Evolutionary conservation across 306 rosid genomes (phyloP), one percentile per base, ranked within the genome.

Genomic region (Cyamopsis tetragonoloba): DNA sequence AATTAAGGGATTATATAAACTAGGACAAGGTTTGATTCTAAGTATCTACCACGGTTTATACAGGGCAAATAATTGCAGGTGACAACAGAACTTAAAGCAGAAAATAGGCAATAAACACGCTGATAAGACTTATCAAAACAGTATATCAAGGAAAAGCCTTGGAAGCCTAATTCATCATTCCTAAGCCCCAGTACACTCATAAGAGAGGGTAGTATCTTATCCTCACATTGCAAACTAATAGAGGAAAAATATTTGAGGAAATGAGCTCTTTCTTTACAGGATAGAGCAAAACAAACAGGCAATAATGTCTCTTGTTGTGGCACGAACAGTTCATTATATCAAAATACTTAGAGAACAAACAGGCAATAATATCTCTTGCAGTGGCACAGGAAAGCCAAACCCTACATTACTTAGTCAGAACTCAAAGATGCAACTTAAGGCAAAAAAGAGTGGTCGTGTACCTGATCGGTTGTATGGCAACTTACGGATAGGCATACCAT

Each of bases 381-480:
- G 61, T 22, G 13, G 54, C 72, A 54, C 74, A 66, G 49, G 59
- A 57, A 14, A 68, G 22, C 35, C 50, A 47, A 66, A 15, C 41
- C 13, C 30, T 14, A 65, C 55, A 76, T 35, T 43, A 31, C 38
- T 17, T 60, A 38, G 3, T 23, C 34, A 73, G 55, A 51, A 42
- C 4, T n/a, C 24, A 50, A 55, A 65, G 3, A 32, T 50, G 44
- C 32, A 67, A 22, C 22, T 61, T 39, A 28, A 12, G 2, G 44
- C 70, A 18, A 31, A 77, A 63, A 63, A 76, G n/a, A n/a, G n/a
- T n/a, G n/a, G n/a, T n/a, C 14, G 44, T 30, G 44, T 79, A 93
- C 98, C 97, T 75, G 96, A 80, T 72, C 81, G 87, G 65, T 89
- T 89, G 88, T 86, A 88, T 26, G 98, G 98, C 86, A 93, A 76